Evolutionary conservation across 2,329 filamentous ascomycete species (phyloP), one percentile per base, ranked within the genome.

Genomic region (Knufia petricola): DNA sequence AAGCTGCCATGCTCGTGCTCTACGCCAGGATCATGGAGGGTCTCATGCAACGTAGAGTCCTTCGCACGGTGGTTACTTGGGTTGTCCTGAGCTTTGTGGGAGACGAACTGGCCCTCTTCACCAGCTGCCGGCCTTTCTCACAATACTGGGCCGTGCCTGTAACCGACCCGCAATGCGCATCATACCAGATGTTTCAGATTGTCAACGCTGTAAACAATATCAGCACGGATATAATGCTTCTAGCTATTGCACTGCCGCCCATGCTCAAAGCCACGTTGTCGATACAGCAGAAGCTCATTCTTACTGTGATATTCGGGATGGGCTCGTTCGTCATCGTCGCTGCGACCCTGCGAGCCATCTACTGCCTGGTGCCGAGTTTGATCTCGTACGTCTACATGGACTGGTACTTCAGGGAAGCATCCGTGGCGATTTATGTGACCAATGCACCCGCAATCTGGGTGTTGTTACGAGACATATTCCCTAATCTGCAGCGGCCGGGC

Each of bases 401-500:
- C 56, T 72, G 70, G 70, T 72, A 71, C 53, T 68, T 69, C 59
- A 65, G 68, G 10, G 69, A 71, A 62, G 66, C 66, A 4, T 66
- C 65, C 1, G 67, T 68, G 13, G 67, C 66, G 23, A 60, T 71
- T 26, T 61, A 74, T 1, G 72, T 76, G 15, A 73, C 73, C 51
- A 76, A 75, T 50, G 59, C 76, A 1, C 72, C 72, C 0, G 69
- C 72, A 36, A 67, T 73, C 10, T 76, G 73, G 73, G 72, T 72
- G 1, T 64, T 76, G 1, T 58, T 76, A 6, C 65, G 71, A 13
- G 69, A 73, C 45, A 56, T 74, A 17, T 76, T 76, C 62, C 66
- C 54, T 13, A 44, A 47, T 28, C 12, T 50, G n/a, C 43, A 43
- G 12, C 26, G 48, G 19, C 20, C 48, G 7, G 44, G 49, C 6